phyloP scores from a whole-genome alignment of 805 yeast species.

The Zygosaccharomyces bisporus region DNA sequence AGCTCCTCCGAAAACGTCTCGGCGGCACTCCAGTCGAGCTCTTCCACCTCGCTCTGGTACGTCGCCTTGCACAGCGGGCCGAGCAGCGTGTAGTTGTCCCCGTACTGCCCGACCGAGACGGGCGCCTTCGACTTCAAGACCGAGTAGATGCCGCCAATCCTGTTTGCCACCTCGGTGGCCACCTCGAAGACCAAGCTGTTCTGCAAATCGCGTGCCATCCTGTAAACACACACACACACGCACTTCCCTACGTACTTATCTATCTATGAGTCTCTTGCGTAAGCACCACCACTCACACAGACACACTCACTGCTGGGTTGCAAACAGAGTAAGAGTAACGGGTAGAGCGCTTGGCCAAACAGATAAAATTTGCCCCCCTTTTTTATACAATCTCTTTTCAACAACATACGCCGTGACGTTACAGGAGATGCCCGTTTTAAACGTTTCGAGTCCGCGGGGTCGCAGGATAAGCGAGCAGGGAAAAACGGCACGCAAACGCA shows the following conservation, averaged over 20 bases:
- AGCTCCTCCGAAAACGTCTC: slow-evolving; percentile 30
- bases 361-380: neutral
- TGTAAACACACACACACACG: too few species aligned
- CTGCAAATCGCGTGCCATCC: slow-evolving; percentile 77
- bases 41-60: slow-evolving; percentile 81
- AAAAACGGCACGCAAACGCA: neutral
- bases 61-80: slow-evolving; percentile 80
- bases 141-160: slow-evolving; percentile 97
- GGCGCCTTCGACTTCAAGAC: slow-evolving; percentile 96
- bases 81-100: slow-evolving; percentile 76
- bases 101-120: slow-evolving; percentile 89
- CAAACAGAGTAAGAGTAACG: too few species aligned
- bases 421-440: neutral
- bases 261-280: neutral
- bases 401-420: neutral
- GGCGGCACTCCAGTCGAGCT: slow-evolving; percentile 54
- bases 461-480: neutral
- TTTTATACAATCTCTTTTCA: neutral
- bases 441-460: neutral
- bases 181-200: slow-evolving; percentile 87
- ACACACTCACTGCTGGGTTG: neutral
- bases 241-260: too few species aligned
- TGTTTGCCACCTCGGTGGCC: slow-evolving; percentile 96
- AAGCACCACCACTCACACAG: neutral
- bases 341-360: neutral